Evolutionary conservation across 305 asterid genomes (phyloP).

Genomic region (Ajuga reptans): DNA sequence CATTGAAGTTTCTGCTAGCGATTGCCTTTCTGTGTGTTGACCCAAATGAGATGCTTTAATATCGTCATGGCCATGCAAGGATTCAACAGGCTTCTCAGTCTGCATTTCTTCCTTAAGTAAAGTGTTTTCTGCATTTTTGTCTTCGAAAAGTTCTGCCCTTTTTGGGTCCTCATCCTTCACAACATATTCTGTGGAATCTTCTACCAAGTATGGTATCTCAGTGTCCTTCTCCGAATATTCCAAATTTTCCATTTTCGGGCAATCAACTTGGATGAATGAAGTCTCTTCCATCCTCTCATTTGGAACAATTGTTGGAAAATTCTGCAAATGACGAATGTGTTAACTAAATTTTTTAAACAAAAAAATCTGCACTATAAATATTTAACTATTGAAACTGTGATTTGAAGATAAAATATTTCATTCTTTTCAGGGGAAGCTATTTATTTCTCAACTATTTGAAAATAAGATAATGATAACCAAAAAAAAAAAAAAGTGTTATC

Average conservation of each 20-base stretch:
- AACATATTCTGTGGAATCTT: conserved; percentile 20
- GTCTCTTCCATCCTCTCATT: conserved; percentile 24
- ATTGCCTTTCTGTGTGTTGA: conserved; percentile 18
- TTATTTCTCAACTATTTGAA: too few species aligned
- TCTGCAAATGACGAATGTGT: conserved; percentile 27
- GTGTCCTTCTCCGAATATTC: conserved; percentile 18
- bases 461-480: too few species aligned
- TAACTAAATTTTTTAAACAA: neutral
- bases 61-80: conserved; percentile 12
- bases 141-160: conserved; percentile 18
- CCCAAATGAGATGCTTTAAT: conserved; percentile 16
- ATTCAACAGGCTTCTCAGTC: conserved; percentile 11
- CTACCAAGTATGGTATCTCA: conserved; percentile 17
- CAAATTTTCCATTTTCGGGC: conserved; percentile 21
- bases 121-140: conserved; percentile 4
- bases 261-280: conserved; percentile 23
- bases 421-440: too few species aligned
- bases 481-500: too few species aligned
- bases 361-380: too few species aligned
- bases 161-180: conserved; percentile 2
- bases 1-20: conserved; percentile 18
- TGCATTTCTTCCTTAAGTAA: conserved; percentile 17
- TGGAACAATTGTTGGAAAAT: conserved; percentile 19
- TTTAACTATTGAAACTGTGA: too few species aligned
- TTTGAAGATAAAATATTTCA: too few species aligned